phyloP scores from a whole-genome alignment of 2,329 filamentous ascomycete species.

The Xylogone sp. region DNA sequence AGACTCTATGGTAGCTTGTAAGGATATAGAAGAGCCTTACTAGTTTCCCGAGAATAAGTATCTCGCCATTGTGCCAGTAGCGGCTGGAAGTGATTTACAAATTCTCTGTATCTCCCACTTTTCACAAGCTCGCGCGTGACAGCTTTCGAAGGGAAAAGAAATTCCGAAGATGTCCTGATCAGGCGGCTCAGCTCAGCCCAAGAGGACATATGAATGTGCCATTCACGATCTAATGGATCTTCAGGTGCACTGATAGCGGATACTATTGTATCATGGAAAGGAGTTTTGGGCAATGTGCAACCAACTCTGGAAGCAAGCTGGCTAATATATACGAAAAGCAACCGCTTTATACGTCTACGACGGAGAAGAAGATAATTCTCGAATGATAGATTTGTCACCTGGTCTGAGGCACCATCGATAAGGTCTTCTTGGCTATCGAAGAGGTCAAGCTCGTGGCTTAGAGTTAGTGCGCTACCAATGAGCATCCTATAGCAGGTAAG shows the following conservation, averaged over 20 bases:
- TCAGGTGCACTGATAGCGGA: constrained; percentile 10
- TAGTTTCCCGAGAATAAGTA: neutral
- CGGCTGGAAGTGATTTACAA: constrained; percentile 42
- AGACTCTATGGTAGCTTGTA: constrained; percentile 3
- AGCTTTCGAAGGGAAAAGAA: constrained; percentile 43
- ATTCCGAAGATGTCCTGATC: constrained; percentile 47
- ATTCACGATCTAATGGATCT: constrained; percentile 34
- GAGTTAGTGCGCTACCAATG: constrained; percentile 47
- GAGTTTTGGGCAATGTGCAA: constrained; percentile 35
- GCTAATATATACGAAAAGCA: constrained; percentile 45
- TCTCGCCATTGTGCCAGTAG: constrained; percentile 35
- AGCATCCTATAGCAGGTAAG: constrained; percentile 36
- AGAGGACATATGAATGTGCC: constrained; percentile 47
- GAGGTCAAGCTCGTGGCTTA: constrained; percentile 50
- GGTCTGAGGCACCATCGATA: constrained; percentile 13
- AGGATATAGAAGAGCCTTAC: constrained; percentile 25
- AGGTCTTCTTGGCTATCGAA: constrained; percentile 30
- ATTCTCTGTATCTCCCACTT: constrained; percentile 46
- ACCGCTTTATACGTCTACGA: constrained; percentile 31
- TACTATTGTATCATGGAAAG: neutral
- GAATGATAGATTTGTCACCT: neutral
- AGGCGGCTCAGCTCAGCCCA: constrained; percentile 46
- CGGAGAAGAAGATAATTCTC: constrained; percentile 22
- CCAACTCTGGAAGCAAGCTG: constrained; percentile 48
- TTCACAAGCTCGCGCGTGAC: constrained; percentile 36